Evolutionary conservation across 2,329 filamentous ascomycete genomes (phyloP).

Genomic region (Fusarium sarcochroum): DNA sequence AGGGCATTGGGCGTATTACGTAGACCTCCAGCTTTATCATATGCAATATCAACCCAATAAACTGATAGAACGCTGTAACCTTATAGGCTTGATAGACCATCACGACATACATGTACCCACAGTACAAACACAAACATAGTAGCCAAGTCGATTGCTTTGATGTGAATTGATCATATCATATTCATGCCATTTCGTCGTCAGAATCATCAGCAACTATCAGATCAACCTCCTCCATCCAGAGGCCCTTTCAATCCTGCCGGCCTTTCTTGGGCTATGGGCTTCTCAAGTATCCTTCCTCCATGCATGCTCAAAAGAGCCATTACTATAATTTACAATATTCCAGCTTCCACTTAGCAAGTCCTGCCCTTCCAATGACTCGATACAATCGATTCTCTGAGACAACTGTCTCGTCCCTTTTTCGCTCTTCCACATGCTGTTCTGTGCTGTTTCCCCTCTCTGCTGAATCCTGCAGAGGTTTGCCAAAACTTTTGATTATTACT

Average conservation of each 20-base stretch:
- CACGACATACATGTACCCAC: background rate
- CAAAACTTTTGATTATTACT: conserved; percentile 48
- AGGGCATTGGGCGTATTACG: conserved; percentile 12
- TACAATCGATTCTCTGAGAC: conserved; percentile 38
- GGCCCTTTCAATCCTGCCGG: conserved; percentile 21
- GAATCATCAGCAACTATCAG: conserved; percentile 50
- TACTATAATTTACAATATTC: conserved; percentile 50
- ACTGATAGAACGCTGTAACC: background rate
- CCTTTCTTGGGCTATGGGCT: conserved; percentile 18
- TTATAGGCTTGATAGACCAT: background rate
- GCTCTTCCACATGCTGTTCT: conserved; percentile 32
- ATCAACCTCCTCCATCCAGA: conserved; percentile 41
- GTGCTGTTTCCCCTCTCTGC: conserved; percentile 40
- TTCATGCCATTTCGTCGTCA: conserved; percentile 53
- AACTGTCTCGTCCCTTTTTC: conserved; percentile 22
- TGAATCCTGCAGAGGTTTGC: conserved; percentile 38
- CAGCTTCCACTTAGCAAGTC: conserved; percentile 25
- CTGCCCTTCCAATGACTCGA: conserved; percentile 32
- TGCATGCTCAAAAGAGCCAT: conserved; percentile 36
- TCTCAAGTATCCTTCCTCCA: conserved; percentile 21
- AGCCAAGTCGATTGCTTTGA: conserved; percentile 10
- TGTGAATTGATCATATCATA: conserved; percentile 52
- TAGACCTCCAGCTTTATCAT: conserved; percentile 20
- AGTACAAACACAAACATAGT: background rate
- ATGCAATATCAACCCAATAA: conserved; percentile 1